Base-by-base conservation (phyloP, 202 grass and related monocot genomes). In the Hordeum pubiflorum region DNA sequence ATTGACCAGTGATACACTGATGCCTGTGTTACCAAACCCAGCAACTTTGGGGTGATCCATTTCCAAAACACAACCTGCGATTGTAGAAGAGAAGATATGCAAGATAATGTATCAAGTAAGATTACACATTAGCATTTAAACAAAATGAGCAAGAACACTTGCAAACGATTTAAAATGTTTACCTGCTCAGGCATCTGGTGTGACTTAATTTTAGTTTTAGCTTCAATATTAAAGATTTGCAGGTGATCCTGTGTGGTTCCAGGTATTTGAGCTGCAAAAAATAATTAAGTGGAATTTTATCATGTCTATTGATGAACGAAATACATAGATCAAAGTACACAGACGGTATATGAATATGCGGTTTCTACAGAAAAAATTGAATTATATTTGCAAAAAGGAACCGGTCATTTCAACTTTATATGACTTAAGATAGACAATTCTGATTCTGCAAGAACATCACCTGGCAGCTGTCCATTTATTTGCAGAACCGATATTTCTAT, bases 161-260 rank as follows among this genome's bases (percentile, higher is more conserved):
- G 17, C 23, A 58, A 77, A 48, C 11, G 21, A 10, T 81, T 56
- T 0, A 13, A 13, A 38, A 59, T 14, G 6, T 76, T 58, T 62
- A 94, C 94, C 94, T 94, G 89, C 58, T 97, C 91, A 2, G 94
- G 94, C 94, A 97, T 97, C 81, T 97, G 91, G 69, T 97, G 87
- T 46, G 94, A 94, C 70, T 97, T 97, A 3, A 97, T 81, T 85
- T 97, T 97, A 50, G 87, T 94, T 74, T 97, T 92, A 50, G 83
- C 87, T 80, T 97, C 91, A 63, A 94, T 94, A 40, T 97, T 97
- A 75, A 97, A 97, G 57, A 97, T 91, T 38, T 97, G 91, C 43
- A 94, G 86, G 78, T 97, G 94, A 87, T 97, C 94, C 81, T 97
- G 91, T 59, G 91, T 92, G 9, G 91, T 94, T 63, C 91, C 94